A percentile compares a stretch with the other conserved stretches of the same genome.
Evolutionary conservation across 164 flowering plant genomes (phyloP).

Genomic region (Stephania yunnanensis): DNA sequence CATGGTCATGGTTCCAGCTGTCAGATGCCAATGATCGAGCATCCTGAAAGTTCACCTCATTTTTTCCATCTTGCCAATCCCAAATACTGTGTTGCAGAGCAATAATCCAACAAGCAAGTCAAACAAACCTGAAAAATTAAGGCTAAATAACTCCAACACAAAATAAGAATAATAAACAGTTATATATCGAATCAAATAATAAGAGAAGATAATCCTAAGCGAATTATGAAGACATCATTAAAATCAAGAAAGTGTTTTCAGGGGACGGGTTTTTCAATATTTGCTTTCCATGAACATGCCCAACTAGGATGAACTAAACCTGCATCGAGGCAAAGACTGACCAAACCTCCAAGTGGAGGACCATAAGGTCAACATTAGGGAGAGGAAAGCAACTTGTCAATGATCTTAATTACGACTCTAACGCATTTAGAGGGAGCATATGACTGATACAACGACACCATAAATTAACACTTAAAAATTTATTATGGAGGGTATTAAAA

Average conservation of each 20-base stretch:
- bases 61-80: conserved; percentile 63
- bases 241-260: neutral
- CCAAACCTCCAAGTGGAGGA: neutral
- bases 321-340: neutral
- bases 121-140: neutral
- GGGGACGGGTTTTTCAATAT: neutral
- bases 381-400: too few relatives aligned
- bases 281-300: conserved; percentile 4
- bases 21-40: conserved; percentile 78
- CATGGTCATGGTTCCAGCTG: conserved; percentile 66
- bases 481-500: too few relatives aligned
- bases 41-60: conserved; percentile 55
- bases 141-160: neutral
- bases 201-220: neutral
- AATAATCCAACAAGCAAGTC: conserved; percentile 7
- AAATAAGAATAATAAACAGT: too few relatives aligned
- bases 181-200: neutral
- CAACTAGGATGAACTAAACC: neutral
- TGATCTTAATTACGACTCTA: too few relatives aligned
- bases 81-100: conserved; percentile 48
- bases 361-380: neutral
- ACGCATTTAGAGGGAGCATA: too few relatives aligned
- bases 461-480: too few relatives aligned
- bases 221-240: neutral
- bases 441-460: too few relatives aligned